Evolutionary conservation across 2,329 filamentous ascomycete species (phyloP), one percentile per base, ranked within the genome.

Genomic region (Trichoderma atroviride): DNA sequence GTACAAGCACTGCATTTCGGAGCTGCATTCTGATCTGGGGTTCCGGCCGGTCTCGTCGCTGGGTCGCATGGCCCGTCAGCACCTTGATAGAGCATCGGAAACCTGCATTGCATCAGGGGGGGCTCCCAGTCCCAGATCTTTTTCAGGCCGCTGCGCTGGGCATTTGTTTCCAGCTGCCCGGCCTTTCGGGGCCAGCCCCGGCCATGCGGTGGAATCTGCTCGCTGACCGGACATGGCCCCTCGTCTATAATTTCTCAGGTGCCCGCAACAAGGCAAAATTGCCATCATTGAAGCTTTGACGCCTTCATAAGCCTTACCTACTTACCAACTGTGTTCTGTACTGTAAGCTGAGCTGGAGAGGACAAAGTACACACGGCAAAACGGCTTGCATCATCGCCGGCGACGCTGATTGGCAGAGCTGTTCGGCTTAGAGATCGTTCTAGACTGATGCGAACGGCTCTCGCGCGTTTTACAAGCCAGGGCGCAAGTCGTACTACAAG

Each of bases 91-190:
- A 24, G 29, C 27, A 69, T 59, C 62, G 68, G 61, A 56, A 31
- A 69, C 66, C 50, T 62, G 59, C 58, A 56, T 69, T 69, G 66
- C 58, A 62, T 63, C 66, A 69, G 52, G 58, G 65, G 65, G 57
- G 50, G 16, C 59, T 24, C 64, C 64, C 19, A 50, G 64, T 37
- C 40, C 53, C 40, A 35, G 64, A 37, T 52, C 29, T 52, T 67
- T 52, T 67, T 59, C 33, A 27, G 55, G 5, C 19, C 29, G 16
- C 33, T 37, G 31, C n/a, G n/a, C 22, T 19, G 33, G 33, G 33
- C 11, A 35, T 35, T 35, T 4, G 33, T 37, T 60, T 62, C 55
- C 62, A 70, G 62, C 68, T 70, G 50, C 24, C 65, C 56, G 56
- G 56, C 5, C 31, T 13, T 24, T 40, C 11, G 52, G 62, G 7